Evolutionary conservation across 768 basidiomycete genomes (phyloP).

Genomic region (Holtermannia corniformis): DNA sequence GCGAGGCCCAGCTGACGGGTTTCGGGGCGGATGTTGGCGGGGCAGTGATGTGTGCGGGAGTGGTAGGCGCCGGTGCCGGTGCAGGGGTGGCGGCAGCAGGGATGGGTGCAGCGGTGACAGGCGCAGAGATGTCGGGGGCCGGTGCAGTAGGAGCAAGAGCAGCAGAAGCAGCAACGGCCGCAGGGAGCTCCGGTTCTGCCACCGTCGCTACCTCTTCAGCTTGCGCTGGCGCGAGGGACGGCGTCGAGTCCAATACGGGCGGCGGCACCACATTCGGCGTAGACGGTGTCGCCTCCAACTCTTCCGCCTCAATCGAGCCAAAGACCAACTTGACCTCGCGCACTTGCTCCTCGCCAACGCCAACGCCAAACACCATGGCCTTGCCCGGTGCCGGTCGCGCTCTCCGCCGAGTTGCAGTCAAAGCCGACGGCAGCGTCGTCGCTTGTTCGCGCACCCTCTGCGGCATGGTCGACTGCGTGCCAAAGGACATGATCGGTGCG

Average conservation of each 20-base stretch:
- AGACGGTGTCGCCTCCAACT: not conserved
- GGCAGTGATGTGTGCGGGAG: not conserved
- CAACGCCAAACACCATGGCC: not conserved
- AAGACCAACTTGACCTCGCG: not conserved
- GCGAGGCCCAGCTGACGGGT: conserved; percentile 32
- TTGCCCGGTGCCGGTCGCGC: too few relatives aligned
- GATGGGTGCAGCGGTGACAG: not conserved
- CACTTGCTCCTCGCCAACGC: not conserved
- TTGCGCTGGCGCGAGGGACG: not conserved
- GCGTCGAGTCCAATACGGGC: not conserved
- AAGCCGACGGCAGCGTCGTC: not conserved
- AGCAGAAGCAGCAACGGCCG: conserved; percentile 2
- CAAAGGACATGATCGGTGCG: not conserved
- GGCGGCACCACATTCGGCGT: not conserved
- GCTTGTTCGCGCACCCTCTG: not conserved
- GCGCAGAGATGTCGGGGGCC: not conserved
- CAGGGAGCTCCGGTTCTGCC: conserved; percentile 41
- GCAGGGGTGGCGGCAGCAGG: not conserved
- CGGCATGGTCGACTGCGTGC: not conserved
- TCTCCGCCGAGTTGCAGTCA: not conserved
- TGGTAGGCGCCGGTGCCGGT: not conserved
- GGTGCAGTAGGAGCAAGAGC: conserved; percentile 1
- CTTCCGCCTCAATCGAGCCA: not conserved
- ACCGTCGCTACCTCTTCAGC: not conserved
- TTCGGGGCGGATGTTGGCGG: conserved; percentile 10